Evolutionary conservation across 2,329 filamentous ascomycete genomes (phyloP).

Genomic region (Fusarium sp.): DNA sequence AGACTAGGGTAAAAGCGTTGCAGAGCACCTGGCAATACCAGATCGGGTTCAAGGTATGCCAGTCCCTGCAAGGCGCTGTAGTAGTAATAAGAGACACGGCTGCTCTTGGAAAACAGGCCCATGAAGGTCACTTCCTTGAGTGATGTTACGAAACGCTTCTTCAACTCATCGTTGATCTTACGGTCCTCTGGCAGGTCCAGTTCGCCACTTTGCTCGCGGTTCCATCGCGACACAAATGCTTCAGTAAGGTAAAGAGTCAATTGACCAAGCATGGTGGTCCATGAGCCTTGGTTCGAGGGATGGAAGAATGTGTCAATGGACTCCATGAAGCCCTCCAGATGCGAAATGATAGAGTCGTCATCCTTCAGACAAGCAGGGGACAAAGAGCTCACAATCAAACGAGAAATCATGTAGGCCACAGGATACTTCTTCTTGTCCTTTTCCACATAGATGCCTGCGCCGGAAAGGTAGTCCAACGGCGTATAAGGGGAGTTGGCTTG

Average conservation of each 20-base stretch:
- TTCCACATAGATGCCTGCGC: slow-evolving; percentile 87
- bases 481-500: slow-evolving; percentile 95
- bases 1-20: slow-evolving; percentile 97
- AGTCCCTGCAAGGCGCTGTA: slow-evolving; percentile 90
- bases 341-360: slow-evolving; percentile 83
- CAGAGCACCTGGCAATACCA: slow-evolving; percentile 91
- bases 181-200: slow-evolving; percentile 86
- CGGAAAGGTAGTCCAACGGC: slow-evolving; percentile 83
- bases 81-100: slow-evolving; percentile 90
- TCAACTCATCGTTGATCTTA: slow-evolving; percentile 82
- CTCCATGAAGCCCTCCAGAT: slow-evolving; percentile 90
- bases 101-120: slow-evolving; percentile 97
- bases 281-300: slow-evolving; percentile 92
- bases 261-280: slow-evolving; percentile 91
- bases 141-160: slow-evolving; percentile 88
- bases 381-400: slow-evolving; percentile 92
- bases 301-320: slow-evolving; percentile 99
- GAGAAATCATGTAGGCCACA: slow-evolving; percentile 88
- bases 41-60: slow-evolving; percentile 88
- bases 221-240: slow-evolving; percentile 98
- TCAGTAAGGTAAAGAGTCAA: slow-evolving; percentile 93
- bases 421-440: slow-evolving; percentile 95
- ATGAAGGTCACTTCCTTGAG: slow-evolving; percentile 96
- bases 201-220: slow-evolving; percentile 92
- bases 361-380: slow-evolving; percentile 84